phyloP scores from a whole-genome alignment of 805 yeast species.

The Candida endomychidarum region DNA sequence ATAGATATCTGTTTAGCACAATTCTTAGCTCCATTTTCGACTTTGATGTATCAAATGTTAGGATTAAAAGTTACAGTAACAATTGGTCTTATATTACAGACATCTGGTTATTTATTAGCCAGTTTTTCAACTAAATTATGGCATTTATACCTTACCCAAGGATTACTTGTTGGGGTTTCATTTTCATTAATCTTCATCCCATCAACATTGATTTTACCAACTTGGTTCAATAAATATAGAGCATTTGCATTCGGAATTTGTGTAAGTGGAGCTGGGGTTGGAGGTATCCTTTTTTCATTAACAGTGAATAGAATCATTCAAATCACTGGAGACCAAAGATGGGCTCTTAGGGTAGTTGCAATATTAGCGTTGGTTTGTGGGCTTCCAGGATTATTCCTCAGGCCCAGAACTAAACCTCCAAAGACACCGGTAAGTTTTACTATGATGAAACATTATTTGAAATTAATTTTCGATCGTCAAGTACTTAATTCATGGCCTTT shows the following conservation, averaged over 20 bases:
- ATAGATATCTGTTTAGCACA: slow-evolving; percentile 54
- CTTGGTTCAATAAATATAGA: slow-evolving; percentile 48
- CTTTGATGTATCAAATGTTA: slow-evolving; percentile 46
- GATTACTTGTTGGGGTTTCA: slow-evolving; percentile 49
- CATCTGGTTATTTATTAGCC: slow-evolving; percentile 49
- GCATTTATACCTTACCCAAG: slow-evolving; percentile 55
- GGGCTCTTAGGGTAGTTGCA: slow-evolving; percentile 46
- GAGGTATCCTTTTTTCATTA: slow-evolving; percentile 52
- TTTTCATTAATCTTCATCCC: slow-evolving; percentile 45
- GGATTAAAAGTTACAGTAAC: slow-evolving; percentile 50
- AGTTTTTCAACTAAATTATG: slow-evolving; percentile 49
- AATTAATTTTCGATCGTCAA: slow-evolving; percentile 34
- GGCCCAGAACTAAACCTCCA: slow-evolving; percentile 41
- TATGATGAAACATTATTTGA: slow-evolving; percentile 23
- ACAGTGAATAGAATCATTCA: slow-evolving; percentile 39
- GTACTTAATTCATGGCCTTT: slow-evolving; percentile 27
- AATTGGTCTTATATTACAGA: slow-evolving; percentile 45
- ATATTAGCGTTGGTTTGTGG: slow-evolving; percentile 30
- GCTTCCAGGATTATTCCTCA: slow-evolving; percentile 42
- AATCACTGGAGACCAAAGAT: slow-evolving; percentile 40
- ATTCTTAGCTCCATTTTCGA: slow-evolving; percentile 52
- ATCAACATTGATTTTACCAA: slow-evolving; percentile 43
- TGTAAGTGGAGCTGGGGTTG: slow-evolving; percentile 50
- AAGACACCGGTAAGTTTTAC: slow-evolving; percentile 21
- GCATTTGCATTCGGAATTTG: slow-evolving; percentile 51